Conservation (phyloP, 345 rosid species). For the Gossypium turneri region DNA sequence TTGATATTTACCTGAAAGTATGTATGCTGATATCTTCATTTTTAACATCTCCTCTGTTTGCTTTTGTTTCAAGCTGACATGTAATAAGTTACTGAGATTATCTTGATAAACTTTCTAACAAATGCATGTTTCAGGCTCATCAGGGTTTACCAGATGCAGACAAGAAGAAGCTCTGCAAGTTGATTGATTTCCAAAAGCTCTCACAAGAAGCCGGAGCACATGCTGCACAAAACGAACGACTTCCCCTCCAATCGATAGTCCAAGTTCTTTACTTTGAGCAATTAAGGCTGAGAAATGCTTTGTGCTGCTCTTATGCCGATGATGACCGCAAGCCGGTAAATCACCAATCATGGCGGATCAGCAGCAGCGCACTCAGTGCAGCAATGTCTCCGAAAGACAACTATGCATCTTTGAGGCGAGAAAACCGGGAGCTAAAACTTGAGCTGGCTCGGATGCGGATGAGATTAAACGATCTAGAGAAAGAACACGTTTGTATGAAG, state of each 20-base stretch:
- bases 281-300: constrained; percentile 69
- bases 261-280: constrained; percentile 98
- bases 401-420: constrained; percentile 89
- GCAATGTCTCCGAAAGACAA: constrained; percentile 97
- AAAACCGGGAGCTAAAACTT: constrained; percentile 87
- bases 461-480: constrained; percentile 93
- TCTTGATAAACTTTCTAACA: constrained; percentile 4
- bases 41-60: background rate
- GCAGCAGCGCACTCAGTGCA: constrained; percentile 93
- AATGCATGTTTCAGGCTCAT: constrained; percentile 55
- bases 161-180: constrained; percentile 73
- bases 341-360: constrained; percentile 81
- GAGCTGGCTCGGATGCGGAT: constrained; percentile 86
- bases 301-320: constrained; percentile 60
- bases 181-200: constrained; percentile 92
- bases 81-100: background rate
- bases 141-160: constrained; percentile 68
- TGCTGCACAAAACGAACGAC: constrained; percentile 94
- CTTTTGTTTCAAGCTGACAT: constrained; percentile 11
- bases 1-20: constrained; percentile 89
- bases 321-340: constrained; percentile 66
- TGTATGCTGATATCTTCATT: constrained; percentile 10
- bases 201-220: constrained; percentile 98
- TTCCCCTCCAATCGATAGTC: constrained; percentile 90
- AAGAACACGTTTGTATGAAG: constrained; percentile 94